Conservation (phyloP, 2,329 filamentous ascomycete genomes). For the Alternaria sp. region DNA sequence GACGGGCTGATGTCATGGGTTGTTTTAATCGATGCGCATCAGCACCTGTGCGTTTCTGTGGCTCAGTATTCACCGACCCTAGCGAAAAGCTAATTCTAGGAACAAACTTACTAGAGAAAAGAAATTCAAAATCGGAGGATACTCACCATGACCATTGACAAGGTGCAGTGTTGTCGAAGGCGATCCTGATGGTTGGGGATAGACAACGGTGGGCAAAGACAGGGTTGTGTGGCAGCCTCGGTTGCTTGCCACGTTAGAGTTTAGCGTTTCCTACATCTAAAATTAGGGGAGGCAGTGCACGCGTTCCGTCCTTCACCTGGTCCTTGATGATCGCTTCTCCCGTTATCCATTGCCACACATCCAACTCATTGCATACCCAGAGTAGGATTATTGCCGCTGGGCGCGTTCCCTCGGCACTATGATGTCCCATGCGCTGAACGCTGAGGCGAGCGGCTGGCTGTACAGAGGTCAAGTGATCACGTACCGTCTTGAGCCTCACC, state of each 20-base stretch:
- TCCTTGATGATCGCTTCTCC: constrained; percentile 27
- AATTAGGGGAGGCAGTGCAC: constrained; percentile 44
- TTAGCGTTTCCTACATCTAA: constrained; percentile 27
- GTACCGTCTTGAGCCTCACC: constrained; percentile 22
- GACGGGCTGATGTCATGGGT: not conserved
- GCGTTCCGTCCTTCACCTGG: constrained; percentile 22
- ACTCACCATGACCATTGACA: not conserved
- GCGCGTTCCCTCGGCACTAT: constrained; percentile 6
- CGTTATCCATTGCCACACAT: constrained; percentile 29
- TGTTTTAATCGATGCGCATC: not conserved
- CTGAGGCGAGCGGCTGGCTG: constrained; percentile 30
- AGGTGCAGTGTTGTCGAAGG: not conserved
- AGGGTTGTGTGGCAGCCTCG: constrained; percentile 23
- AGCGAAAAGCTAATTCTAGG: not conserved
- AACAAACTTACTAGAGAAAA: not conserved
- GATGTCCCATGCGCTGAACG: constrained; percentile 1
- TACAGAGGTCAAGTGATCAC: constrained; percentile 21
- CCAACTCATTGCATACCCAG: constrained; percentile 14
- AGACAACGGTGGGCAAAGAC: constrained; percentile 4
- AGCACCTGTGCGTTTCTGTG: not conserved
- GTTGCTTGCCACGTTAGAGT: constrained; percentile 15
- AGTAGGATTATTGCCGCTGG: constrained; percentile 10
- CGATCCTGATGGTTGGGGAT: constrained; percentile 3
- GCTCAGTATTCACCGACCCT: not conserved
- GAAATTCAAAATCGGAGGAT: too few relatives aligned